phyloP scores from a whole-genome alignment of 371 early-diverging fungal species.

The Basidiobolus meristosporus region DNA sequence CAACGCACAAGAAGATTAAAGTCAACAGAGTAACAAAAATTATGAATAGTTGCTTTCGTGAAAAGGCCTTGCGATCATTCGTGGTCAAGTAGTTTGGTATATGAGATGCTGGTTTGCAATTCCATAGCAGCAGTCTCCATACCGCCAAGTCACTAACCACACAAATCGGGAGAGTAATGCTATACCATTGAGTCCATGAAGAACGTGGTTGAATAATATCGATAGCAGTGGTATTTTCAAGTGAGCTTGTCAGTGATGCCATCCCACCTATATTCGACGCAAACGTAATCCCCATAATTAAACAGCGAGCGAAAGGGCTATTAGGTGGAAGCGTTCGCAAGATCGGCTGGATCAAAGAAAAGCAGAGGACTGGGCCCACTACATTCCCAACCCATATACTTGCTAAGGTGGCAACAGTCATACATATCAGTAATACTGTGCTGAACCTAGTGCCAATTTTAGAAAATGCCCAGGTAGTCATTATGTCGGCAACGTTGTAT shows the following conservation, averaged over 20 bases:
- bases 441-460: slow-evolving; percentile 72
- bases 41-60: slow-evolving; percentile 57
- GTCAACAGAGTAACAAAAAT: slow-evolving; percentile 40
- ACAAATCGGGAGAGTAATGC: slow-evolving; percentile 54
- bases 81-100: no score
- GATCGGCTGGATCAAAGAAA: slow-evolving; percentile 79
- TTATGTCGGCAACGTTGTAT: slow-evolving; percentile 77
- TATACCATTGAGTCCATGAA: slow-evolving; percentile 74
- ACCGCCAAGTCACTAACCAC: slow-evolving; percentile 45
- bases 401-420: slow-evolving; percentile 88
- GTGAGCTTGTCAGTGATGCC: slow-evolving; percentile 92
- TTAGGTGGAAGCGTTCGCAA: slow-evolving; percentile 52
- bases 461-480: slow-evolving; percentile 72
- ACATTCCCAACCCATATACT: slow-evolving; percentile 97
- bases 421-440: slow-evolving; percentile 70
- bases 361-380: slow-evolving; percentile 92
- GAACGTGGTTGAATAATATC: slow-evolving; percentile 68
- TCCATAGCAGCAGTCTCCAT: slow-evolving; percentile 57
- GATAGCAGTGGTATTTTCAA: slow-evolving; percentile 82
- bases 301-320: slow-evolving; percentile 56
- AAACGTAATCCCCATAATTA: slow-evolving; percentile 86
- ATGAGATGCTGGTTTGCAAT: slow-evolving; percentile 31
- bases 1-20: slow-evolving; percentile 78
- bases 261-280: slow-evolving; percentile 92
- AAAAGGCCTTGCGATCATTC: no score